phyloP scores from a whole-genome alignment of 768 basidiomycete genomes.

The Suillus fuscotomentosus region DNA sequence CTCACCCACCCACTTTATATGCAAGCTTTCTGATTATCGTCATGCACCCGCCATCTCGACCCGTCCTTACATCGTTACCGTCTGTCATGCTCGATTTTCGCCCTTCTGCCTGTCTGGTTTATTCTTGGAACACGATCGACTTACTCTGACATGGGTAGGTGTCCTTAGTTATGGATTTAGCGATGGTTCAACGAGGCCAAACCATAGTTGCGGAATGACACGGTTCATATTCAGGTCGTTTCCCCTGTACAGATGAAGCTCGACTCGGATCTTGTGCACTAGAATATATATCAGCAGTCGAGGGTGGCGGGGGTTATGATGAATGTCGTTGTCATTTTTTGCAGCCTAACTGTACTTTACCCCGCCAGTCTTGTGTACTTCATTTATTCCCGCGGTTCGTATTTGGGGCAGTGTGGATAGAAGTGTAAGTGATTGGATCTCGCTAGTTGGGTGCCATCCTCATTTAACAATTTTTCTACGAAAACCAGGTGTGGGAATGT shows the following conservation, averaged over 20 bases:
- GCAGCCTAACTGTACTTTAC: not conserved
- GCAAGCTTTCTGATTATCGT: not conserved
- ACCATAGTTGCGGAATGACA: not conserved
- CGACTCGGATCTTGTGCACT: not conserved
- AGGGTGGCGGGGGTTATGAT: not conserved
- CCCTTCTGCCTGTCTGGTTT: fast-evolving
- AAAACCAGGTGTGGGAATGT: not conserved
- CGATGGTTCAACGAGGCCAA: not conserved
- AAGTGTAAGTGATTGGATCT: not conserved
- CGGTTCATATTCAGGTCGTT: not conserved
- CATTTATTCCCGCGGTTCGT: not conserved
- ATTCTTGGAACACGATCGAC: not conserved
- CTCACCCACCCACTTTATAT: too few species aligned
- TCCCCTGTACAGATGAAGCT: not conserved
- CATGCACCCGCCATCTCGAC: not conserved
- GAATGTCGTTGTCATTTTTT: not conserved
- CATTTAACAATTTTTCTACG: not conserved
- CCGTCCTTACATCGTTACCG: not conserved
- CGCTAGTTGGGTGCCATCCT: not conserved
- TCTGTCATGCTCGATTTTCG: not conserved
- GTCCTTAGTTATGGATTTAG: not conserved
- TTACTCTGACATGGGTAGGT: slow-evolving; percentile 1
- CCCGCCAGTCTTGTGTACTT: not conserved
- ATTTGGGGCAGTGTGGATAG: not conserved
- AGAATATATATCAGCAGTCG: not conserved